Base-by-base conservation (phyloP, 495 filamentous ascomycete genomes). In the Penicillium tannophilum region DNA sequence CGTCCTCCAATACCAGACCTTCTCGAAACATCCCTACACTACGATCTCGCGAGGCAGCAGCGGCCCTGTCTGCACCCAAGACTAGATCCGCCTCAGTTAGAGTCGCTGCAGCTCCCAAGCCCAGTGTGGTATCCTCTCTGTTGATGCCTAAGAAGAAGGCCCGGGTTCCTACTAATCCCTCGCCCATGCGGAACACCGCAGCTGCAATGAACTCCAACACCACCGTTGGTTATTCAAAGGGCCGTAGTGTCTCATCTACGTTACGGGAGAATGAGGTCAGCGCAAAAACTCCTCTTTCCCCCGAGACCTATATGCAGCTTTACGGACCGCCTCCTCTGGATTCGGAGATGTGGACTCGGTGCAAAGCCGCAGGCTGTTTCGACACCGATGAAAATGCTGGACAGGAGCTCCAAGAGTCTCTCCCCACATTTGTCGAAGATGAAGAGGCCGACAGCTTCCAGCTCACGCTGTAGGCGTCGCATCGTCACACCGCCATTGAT, bases 181-280 rank as follows among this genome's bases (percentile, higher is more conserved):
- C 84, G 10, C 71, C 73, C 12, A 79, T 85, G 78, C 79, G 83
- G 52, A 74, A 84, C 62, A 74, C 84, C 4, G 85, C 87, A 7
- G 88, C 89, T 19, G 79, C 77, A 7, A 79, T 75, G n/a, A 83
- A 80, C 11, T 93, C 92, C 12, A 83, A 84, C 52, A 89, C 83
- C 47, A 96, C 92, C 0, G 73, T 97, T 28, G 92, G 92, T 7
- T 93, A 92, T 67, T 86, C 84, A 52, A 90, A 88, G 66, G 91
- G 92, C 28, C 82, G 91, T 16, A 80, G 79, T 16, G 81, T 86
- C 14, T 87, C 87, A 8, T 74, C 77, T 10, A 74, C 65, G 5
- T 57, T 85, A 61, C 70, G 72, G 43, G 72, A 72, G 48, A 71
- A 69, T 17, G 62, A 68, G 42, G 58, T 52, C 4, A 60, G 64